Evolutionary conservation across 306 rosid species (phyloP), one percentile per base, ranked within the genome.

Genomic region (Hippophae tibetana): DNA sequence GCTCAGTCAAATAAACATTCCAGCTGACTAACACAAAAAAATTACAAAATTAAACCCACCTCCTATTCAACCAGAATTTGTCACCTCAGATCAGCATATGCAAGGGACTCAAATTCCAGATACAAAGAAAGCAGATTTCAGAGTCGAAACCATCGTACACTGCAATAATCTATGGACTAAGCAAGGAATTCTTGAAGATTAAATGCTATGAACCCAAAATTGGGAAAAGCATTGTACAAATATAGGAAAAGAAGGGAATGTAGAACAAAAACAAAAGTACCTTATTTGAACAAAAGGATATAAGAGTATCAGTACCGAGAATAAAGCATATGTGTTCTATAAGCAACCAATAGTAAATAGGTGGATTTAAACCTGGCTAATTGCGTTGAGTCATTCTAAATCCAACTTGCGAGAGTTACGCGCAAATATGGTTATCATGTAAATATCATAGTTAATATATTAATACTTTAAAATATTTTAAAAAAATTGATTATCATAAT

Each of bases 311-410:
- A 31, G 31, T 51, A 49, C 11, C 55, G 31, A 56, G 57, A 58
- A 44, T 64, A 6, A 61, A 7, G 40, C 5, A 54, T 66, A 43
- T 61, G 58, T 14, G 69, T 42, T 7, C 1, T 31, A 4, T 31
- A 12, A 23, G 3, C 42, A 43, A 41, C 41, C 27, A 27, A 47
- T 44, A 25, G 11, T 25, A 60, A 61, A 64, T 72, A 55, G 76
- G 65, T 27, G 72, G 76, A 79, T 79, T 81, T 65, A 70, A 76
- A 70, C 89, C 86, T 79, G 76, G 82, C 78, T 76, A 83, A 78
- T 79, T 86, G 79, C 77, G 74, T 49, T 74, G 74, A 78, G 81
- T 74, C 83, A 81, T 68, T 78, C 77, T 63, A 72, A 66, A 49
- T 60, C 66, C 55, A 56, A 40, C 40, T 47, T 55, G 38, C 64